Evolutionary conservation across 163 green algal genomes (phyloP).

Genomic region (Botryococcus braunii): DNA sequence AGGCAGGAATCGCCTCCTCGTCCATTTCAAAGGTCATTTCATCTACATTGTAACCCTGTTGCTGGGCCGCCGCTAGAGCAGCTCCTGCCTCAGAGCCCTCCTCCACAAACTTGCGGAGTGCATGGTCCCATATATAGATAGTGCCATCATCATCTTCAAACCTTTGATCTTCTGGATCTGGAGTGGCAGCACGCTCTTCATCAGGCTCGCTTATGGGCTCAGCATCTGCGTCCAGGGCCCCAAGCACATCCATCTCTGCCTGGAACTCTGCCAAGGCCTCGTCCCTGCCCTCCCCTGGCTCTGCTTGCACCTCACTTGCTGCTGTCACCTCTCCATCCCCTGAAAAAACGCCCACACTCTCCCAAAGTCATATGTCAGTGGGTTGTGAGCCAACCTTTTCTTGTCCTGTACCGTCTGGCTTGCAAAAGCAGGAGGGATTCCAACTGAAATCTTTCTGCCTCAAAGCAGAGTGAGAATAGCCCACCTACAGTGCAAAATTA

Average conservation of each 20-base stretch:
- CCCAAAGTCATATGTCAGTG: neutral
- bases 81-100: neutral
- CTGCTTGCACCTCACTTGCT: neutral
- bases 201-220: neutral
- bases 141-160: slow-evolving; percentile 57
- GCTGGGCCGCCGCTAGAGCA: neutral
- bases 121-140: slow-evolving; percentile 34
- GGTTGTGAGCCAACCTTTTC: slow-evolving; percentile 9
- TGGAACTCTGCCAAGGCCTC: slow-evolving; percentile 31
- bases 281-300: slow-evolving; percentile 8
- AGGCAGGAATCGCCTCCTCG: slow-evolving; percentile 29
- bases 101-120: slow-evolving; percentile 33
- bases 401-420: slow-evolving; percentile 24
- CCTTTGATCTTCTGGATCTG: slow-evolving; percentile 25
- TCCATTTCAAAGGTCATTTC: slow-evolving; percentile 46
- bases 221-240: neutral
- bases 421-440: no score
- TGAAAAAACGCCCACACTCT: neutral
- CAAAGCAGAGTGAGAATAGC: no score
- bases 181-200: slow-evolving; percentile 12
- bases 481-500: no score
- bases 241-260: slow-evolving; percentile 33
- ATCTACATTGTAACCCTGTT: slow-evolving; percentile 20
- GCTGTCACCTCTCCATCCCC: neutral
- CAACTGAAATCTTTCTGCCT: no score